These are phyloP conservation scores for Phytophthora sp. DNA, from an alignment of 352 stramenopile genomes.

Conservation along the genomic window DNA sequence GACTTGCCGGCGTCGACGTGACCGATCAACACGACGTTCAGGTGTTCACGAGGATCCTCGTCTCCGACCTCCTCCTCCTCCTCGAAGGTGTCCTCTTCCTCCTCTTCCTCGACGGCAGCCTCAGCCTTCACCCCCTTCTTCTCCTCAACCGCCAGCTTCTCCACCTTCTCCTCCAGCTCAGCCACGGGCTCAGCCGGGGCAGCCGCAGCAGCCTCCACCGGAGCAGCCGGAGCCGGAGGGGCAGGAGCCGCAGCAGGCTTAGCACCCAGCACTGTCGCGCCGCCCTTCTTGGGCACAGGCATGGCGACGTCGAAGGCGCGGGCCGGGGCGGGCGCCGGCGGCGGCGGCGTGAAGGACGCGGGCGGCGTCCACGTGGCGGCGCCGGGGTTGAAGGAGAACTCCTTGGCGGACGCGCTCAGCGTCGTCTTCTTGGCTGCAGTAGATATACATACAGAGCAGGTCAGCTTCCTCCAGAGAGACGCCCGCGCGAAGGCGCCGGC, in stretches of 20 bases:
- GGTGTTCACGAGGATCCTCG: conserved; percentile 96
- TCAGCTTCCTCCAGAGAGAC: no score
- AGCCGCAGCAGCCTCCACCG: conserved; percentile 25
- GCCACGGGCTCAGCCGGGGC: conserved; percentile 32
- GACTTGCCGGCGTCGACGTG: conserved; percentile 99
- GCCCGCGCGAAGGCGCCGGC: not conserved
- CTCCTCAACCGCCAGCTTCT: conserved; percentile 30
- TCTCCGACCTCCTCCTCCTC: conserved; percentile 81
- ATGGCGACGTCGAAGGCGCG: conserved; percentile 70
- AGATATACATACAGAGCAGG: not conserved
- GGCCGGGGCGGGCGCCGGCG: conserved; percentile 43
- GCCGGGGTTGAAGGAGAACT: conserved; percentile 83
- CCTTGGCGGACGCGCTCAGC: conserved; percentile 66
- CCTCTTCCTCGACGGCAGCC: conserved; percentile 25
- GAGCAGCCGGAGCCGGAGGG: conserved; percentile 13
- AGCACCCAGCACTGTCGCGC: conserved; percentile 41
- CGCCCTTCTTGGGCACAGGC: conserved; percentile 77
- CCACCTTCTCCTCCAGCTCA: conserved; percentile 37
- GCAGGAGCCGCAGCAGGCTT: conserved; percentile 19
- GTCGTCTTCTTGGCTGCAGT: conserved; percentile 57
- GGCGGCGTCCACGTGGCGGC: conserved; percentile 70
- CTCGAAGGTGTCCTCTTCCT: conserved; percentile 62
- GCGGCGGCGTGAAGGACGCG: conserved; percentile 43
- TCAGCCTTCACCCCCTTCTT: conserved; percentile 34
- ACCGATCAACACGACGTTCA: conserved; percentile 99